Evolutionary conservation across 345 rosid species (phyloP).

Genomic region (Lagerstroemia speciosa): DNA sequence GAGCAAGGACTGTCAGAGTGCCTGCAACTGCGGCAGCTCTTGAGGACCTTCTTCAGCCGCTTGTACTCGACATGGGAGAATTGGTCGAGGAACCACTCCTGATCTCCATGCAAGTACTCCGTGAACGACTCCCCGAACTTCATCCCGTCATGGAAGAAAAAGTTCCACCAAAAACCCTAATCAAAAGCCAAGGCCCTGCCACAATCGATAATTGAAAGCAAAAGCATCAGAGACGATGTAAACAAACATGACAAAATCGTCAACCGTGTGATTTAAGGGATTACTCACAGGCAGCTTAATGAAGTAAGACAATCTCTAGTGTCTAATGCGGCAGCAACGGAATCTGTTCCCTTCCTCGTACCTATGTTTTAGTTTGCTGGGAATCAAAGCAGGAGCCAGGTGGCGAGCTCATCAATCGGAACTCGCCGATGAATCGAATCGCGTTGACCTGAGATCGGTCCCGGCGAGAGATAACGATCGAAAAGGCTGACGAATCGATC

Average conservation of each 20-base stretch:
- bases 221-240: background rate
- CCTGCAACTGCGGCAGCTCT: conserved; percentile 54
- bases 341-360: no score
- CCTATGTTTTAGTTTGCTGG: background rate
- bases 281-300: background rate
- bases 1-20: conserved; percentile 16
- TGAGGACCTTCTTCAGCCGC: conserved; percentile 73
- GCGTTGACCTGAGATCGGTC: background rate
- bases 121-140: conserved; percentile 82
- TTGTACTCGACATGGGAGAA: conserved; percentile 78
- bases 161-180: background rate
- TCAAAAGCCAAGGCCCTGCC: background rate
- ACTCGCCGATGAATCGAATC: background rate
- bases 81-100: conserved; percentile 42
- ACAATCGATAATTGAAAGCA: background rate
- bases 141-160: conserved; percentile 25
- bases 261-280: background rate
- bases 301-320: background rate
- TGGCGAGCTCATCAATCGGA: background rate
- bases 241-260: background rate
- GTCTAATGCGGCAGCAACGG: no score
- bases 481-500: background rate
- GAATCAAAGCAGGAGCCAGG: background rate
- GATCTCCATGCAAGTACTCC: conserved; percentile 70
- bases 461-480: background rate